Evolutionary conservation across 768 basidiomycete genomes (phyloP).

Genomic region (Lentinula sp.): DNA sequence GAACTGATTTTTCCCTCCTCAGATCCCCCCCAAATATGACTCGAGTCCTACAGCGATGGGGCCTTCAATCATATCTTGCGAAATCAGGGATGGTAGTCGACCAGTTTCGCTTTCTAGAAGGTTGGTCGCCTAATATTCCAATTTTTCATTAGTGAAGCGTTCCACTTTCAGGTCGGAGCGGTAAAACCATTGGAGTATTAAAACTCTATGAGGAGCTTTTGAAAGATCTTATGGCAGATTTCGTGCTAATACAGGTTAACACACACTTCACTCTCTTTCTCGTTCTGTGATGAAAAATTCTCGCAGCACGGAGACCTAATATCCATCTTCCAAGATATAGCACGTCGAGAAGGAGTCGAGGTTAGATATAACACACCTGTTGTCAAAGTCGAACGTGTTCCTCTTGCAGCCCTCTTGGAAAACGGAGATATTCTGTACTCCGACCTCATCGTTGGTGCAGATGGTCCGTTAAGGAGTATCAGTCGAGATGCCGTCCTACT

Average conservation of each 20-base stretch:
- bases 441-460: constrained; percentile 57
- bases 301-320: constrained; percentile 50
- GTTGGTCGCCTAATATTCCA: constrained; percentile 9
- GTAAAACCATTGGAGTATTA: constrained; percentile 37
- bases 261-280: constrained; percentile 16
- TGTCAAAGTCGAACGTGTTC: constrained; percentile 19
- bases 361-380: constrained; percentile 37
- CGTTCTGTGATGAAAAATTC: not conserved
- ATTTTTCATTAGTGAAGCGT: not conserved
- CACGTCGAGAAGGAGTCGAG: constrained; percentile 39
- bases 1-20: not conserved
- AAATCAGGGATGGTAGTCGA: constrained; percentile 28
- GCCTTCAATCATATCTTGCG: constrained; percentile 36
- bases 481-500: constrained; percentile 27
- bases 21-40: constrained; percentile 54
- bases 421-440: constrained; percentile 37
- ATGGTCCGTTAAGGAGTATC: constrained; percentile 38
- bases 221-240: constrained; percentile 28
- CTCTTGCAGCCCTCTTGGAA: constrained; percentile 30
- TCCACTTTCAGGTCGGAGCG: constrained; percentile 31
- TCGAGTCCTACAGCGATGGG: constrained; percentile 50
- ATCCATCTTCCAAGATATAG: constrained; percentile 38
- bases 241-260: constrained; percentile 30
- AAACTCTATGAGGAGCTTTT: constrained; percentile 43
- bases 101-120: constrained; percentile 22